Evolutionary conservation across 495 filamentous ascomycete species (phyloP).

Genomic region (Aspergillus kassunensis): DNA sequence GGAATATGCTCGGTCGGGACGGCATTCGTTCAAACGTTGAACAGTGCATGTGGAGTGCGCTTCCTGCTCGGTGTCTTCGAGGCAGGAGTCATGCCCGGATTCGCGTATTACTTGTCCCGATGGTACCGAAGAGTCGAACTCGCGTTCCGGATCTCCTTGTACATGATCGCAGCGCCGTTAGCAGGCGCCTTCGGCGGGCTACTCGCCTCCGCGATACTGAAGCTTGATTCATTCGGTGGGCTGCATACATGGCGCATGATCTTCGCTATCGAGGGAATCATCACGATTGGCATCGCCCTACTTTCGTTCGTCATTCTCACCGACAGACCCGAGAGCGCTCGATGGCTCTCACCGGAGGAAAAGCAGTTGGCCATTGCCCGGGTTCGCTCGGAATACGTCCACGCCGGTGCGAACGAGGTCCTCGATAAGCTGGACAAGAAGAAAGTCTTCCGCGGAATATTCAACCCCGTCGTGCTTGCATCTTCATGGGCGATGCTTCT

Average conservation of each 20-base stretch:
- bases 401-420: constrained; percentile 25
- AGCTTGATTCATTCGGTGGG: constrained; percentile 38
- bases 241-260: constrained; percentile 64
- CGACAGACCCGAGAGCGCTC: constrained; percentile 61
- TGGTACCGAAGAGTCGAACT: constrained; percentile 69
- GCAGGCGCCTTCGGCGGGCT: constrained; percentile 70
- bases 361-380: constrained; percentile 59
- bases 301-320: constrained; percentile 60
- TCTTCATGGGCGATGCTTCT: constrained; percentile 49
- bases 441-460: constrained; percentile 49
- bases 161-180: constrained; percentile 58
- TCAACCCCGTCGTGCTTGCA: constrained; percentile 42
- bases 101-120: constrained; percentile 67
- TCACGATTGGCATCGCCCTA: constrained; percentile 56
- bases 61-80: constrained; percentile 44
- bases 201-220: constrained; percentile 55
- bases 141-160: constrained; percentile 52
- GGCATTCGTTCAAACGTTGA: constrained; percentile 10
- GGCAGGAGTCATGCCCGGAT: constrained; percentile 66
- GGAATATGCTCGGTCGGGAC: constrained; percentile 46
- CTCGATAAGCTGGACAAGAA: constrained; percentile 44
- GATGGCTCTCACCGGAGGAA: constrained; percentile 60
- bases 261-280: constrained; percentile 73
- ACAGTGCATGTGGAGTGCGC: neutral
- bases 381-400: constrained; percentile 57